These are phyloP conservation scores for Alternaria dauci DNA, from an alignment of 2,329 filamentous ascomycete genomes.

Conservation along the genomic window DNA sequence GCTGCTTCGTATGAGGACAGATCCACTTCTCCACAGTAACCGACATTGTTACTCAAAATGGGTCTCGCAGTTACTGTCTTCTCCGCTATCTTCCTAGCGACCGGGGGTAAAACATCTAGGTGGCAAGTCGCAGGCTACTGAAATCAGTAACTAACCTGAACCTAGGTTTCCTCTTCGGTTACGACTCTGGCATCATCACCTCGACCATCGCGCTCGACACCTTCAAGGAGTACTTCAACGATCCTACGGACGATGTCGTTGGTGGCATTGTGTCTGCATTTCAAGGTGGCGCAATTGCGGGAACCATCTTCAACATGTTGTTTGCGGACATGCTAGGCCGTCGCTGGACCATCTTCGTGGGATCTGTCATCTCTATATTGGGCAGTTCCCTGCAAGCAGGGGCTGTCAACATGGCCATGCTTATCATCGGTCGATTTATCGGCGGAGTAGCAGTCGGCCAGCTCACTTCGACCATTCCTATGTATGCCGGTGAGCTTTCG, in stretches of 20 bases:
- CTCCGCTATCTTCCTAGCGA: conserved; percentile 30
- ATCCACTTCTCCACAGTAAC: conserved; percentile 7
- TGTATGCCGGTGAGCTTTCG: conserved; percentile 44
- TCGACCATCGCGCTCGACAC: conserved; percentile 40
- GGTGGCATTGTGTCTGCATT: conserved; percentile 52
- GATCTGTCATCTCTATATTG: no score
- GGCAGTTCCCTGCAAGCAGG: no score
- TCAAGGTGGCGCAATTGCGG: conserved; percentile 43
- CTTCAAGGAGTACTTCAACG: conserved; percentile 42
- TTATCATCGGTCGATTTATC: conserved; percentile 61
- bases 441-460: conserved; percentile 60
- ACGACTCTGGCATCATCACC: conserved; percentile 47
- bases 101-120: conserved; percentile 14
- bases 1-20: not conserved
- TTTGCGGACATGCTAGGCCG: conserved; percentile 10
- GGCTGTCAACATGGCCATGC: conserved; percentile 49
- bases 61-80: conserved; percentile 28
- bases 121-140: not conserved
- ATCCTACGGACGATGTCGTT: conserved; percentile 30
- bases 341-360: conserved; percentile 40
- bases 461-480: conserved; percentile 20
- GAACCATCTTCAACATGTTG: conserved; percentile 38
- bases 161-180: conserved; percentile 38
- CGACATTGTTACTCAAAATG: conserved; percentile 17
- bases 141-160: not conserved